Evolutionary conservation across 2,329 filamentous ascomycete species (phyloP).

Genomic region (Xenoacremonium recifei): DNA sequence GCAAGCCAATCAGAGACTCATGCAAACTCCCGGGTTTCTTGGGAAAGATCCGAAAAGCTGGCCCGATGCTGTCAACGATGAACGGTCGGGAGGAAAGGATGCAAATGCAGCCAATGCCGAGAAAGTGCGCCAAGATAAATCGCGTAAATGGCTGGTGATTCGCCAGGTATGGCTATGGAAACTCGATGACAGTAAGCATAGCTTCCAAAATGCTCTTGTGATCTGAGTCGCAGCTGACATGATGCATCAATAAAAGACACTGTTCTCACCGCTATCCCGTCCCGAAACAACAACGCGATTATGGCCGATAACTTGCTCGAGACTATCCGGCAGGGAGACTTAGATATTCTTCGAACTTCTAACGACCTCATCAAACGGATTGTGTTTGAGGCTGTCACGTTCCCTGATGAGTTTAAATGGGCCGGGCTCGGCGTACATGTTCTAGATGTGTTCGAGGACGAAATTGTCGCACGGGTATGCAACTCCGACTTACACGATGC

Average conservation of each 20-base stretch:
- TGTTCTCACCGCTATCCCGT: slow-evolving; percentile 12
- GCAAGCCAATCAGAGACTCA: not conserved
- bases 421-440: slow-evolving; percentile 13
- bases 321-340: slow-evolving; percentile 12
- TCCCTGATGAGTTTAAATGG: slow-evolving; percentile 12
- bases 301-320: slow-evolving; percentile 13
- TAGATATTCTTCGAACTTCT: slow-evolving; percentile 3
- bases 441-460: slow-evolving; percentile 13
- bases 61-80: not conserved
- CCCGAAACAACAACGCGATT: slow-evolving; percentile 2
- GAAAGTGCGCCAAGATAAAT: slow-evolving; percentile 7
- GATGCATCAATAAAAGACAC: slow-evolving; percentile 7
- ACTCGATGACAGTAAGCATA: slow-evolving; percentile 16
- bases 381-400: slow-evolving; percentile 7
- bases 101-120: not conserved
- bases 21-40: not conserved
- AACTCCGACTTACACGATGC: too few relatives aligned
- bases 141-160: slow-evolving; percentile 7
- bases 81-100: not conserved
- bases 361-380: slow-evolving; percentile 12
- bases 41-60: not conserved
- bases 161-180: slow-evolving; percentile 19
- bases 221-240: not conserved
- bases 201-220: not conserved
- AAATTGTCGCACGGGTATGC: slow-evolving; percentile 8